Base-by-base conservation (phyloP, 345 rosid species). In the Pistacia integerrima region DNA sequence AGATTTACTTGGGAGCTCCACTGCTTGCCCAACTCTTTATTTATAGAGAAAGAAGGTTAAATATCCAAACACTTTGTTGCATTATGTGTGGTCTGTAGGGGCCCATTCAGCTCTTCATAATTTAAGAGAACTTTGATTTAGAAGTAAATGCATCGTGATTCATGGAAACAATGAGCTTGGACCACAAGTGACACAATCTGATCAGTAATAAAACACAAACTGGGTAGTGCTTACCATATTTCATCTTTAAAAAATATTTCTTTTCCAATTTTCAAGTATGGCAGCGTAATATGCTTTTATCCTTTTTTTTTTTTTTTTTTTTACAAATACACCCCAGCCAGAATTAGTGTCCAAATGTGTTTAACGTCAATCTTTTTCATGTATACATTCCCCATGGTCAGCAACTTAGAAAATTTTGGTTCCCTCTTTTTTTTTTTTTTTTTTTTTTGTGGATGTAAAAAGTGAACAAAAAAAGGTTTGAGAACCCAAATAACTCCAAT, bases 41-140 rank as follows among this genome's bases (percentile, higher is more conserved):
- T 85, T 85, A 83, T 85, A 81, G 83, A 64, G 30, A 38, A 44
- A 76, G 22, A 73, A 72, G 8, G 25, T 44, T 35, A 46, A 33
- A 44, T 22, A 12, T 54, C 44, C 46, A 6, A 51, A 58, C 75
- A 44, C 59, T 56, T 65, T 54, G 36, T n/a, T 22, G 41, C 20
- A 55, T 1, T 20, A 41, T 70, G 49, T 56, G 17, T 36, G 69
- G 72, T 44, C 61, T 38, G 58, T 33, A 33, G 82, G 73, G 57
- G 58, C 67, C 81, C 69, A 49, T 0, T 25, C 44, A 67, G 81
- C 80, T 54, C 76, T 64, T 76, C 65, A n/a, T 33, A 36, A 72
- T 60, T 57, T 5, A 25, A 52, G 36, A 35, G 20, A 14, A 28
- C 38, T 51, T 51, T 6, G 7, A n/a, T 55, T 55, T 10, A 30